A percentile compares a stretch with the other conserved stretches of the same genome.
Conservation (phyloP, 257 asterid species). For the Solanum chiquidenum region DNA sequence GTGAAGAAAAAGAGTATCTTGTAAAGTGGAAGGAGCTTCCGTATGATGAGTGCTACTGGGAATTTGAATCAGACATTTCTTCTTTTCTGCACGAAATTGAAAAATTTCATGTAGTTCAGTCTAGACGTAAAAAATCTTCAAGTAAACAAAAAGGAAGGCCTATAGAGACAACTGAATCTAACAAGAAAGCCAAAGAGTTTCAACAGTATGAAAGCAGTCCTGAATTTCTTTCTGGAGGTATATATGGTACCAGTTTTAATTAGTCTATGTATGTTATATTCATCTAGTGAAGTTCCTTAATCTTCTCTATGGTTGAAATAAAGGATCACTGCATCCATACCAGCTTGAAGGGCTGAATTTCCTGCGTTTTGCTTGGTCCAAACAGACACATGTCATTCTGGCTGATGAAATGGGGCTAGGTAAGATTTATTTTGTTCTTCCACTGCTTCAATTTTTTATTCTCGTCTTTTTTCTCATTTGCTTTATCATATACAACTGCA, state of each 20-base stretch:
- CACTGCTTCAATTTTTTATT: neutral
- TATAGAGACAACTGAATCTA: conserved; percentile 53
- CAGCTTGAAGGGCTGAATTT: conserved; percentile 99
- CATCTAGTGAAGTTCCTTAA: neutral
- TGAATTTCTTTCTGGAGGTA: conserved; percentile 86
- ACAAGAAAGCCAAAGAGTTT: conserved; percentile 71
- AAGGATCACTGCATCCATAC: conserved; percentile 95
- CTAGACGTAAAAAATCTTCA: conserved; percentile 42
- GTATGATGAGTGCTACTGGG: conserved; percentile 95
- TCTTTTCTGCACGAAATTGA: conserved; percentile 79
- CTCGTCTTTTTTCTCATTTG: neutral
- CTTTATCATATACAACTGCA: neutral
- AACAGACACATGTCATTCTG: conserved; percentile 95
- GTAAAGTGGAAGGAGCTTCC: conserved; percentile 98
- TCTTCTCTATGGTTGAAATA: neutral
- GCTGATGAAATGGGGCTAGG: conserved; percentile 91
- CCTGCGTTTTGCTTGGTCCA: conserved; percentile 93
- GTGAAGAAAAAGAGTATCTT: conserved; percentile 70
- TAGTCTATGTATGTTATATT: neutral
- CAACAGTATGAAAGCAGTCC: conserved; percentile 90
- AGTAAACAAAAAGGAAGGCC: conserved; percentile 43
- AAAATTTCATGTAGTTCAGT: conserved; percentile 44
- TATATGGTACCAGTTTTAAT: neutral
- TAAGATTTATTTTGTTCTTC: conserved; percentile 22
- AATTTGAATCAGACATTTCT: conserved; percentile 69